These are phyloP conservation scores for Nyssa sinensis DNA, from an alignment of 148 eudicot species.

Conservation along the genomic window DNA sequence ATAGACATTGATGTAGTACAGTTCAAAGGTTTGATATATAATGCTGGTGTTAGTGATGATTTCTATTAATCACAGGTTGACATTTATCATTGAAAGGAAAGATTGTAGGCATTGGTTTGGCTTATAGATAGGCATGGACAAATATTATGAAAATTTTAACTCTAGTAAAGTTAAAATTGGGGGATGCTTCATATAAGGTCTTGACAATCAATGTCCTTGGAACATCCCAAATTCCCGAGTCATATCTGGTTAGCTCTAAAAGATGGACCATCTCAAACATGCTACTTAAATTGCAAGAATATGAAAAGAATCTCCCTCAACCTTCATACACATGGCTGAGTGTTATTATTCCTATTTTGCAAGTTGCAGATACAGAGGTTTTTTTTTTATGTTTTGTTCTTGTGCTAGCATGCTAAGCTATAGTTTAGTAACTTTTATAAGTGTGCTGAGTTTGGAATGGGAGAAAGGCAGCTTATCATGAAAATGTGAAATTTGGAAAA, in stretches of 20 bases:
- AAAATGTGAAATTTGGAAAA: background rate
- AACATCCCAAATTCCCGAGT: background rate
- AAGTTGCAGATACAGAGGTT: background rate
- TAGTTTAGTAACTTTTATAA: background rate
- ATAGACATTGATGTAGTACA: too few relatives aligned
- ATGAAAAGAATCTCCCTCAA: background rate
- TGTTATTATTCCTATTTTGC: too few relatives aligned
- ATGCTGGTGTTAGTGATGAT: background rate
- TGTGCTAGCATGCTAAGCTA: background rate
- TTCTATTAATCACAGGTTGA: background rate
- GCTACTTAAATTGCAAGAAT: background rate
- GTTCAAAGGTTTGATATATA: background rate
- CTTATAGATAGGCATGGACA: background rate
- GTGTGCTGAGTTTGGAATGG: background rate
- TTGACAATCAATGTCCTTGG: background rate
- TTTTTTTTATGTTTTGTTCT: background rate
- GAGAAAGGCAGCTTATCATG: background rate
- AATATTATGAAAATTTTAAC: too few relatives aligned
- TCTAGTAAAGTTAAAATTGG: too few relatives aligned
- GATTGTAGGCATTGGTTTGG: background rate
- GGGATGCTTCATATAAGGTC: background rate
- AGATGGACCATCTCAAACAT: background rate
- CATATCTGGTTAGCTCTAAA: background rate
- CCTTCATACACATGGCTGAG: background rate
- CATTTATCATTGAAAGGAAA: background rate